phyloP scores from a whole-genome alignment of 306 rosid genomes.

The Vigna reflexopilosa region DNA sequence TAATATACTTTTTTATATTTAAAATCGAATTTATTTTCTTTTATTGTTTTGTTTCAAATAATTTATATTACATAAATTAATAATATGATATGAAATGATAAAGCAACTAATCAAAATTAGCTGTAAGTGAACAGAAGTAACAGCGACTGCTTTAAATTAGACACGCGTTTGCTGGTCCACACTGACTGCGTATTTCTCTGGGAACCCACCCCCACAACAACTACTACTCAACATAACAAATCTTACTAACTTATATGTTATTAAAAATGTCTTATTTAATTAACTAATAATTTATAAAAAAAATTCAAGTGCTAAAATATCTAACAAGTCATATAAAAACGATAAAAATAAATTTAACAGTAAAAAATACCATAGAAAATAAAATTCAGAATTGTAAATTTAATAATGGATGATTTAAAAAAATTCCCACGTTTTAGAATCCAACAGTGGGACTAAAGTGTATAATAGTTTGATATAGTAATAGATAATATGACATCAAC shows the following conservation, averaged over 20 bases:
- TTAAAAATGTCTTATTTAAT: too few relatives aligned
- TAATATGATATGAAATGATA: not conserved
- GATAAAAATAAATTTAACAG: too few relatives aligned
- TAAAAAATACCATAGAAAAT: too few relatives aligned
- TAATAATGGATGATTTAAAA: too few relatives aligned
- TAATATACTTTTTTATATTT: too few relatives aligned
- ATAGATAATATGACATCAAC: not conserved
- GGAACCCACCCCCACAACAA: too few relatives aligned
- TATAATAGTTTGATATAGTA: not conserved
- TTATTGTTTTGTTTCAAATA: not conserved
- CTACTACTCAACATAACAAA: too few relatives aligned
- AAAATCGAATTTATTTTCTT: not conserved
- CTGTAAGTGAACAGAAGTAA: not conserved
- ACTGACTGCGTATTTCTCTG: not conserved
- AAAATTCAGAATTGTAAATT: too few relatives aligned
- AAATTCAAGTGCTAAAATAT: too few relatives aligned
- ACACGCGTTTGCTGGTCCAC: conserved; percentile 5
- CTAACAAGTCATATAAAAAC: too few relatives aligned
- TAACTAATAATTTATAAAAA: too few relatives aligned
- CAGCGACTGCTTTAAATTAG: not conserved
- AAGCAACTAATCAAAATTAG: not conserved
- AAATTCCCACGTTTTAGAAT: not conserved
- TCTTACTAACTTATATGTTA: too few relatives aligned
- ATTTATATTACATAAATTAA: not conserved
- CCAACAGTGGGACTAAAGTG: not conserved